These are phyloP conservation scores for Penicillium riverlandense DNA, from an alignment of 495 filamentous ascomycete species.

Conservation along the genomic window DNA sequence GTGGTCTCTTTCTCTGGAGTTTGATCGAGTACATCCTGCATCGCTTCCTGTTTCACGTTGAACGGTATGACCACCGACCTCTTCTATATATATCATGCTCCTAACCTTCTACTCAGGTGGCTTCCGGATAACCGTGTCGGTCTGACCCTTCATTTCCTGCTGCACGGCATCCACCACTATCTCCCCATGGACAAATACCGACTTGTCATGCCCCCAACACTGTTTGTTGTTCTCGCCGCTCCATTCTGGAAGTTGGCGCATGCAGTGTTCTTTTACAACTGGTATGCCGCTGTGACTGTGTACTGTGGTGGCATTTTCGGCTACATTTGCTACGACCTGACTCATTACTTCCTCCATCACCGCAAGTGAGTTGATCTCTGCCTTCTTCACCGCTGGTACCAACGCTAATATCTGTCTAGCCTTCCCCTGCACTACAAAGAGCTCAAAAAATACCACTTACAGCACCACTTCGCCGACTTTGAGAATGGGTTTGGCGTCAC, in stretches of 20 bases:
- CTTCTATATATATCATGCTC: background rate
- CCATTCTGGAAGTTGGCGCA: constrained; percentile 96
- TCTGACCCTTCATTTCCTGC: constrained; percentile 83
- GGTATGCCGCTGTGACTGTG: constrained; percentile 66
- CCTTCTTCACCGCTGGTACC: background rate
- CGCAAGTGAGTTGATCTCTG: constrained; percentile 54
- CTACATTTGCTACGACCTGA: constrained; percentile 93
- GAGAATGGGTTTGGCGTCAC: constrained; percentile 98
- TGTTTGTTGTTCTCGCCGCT: constrained; percentile 76
- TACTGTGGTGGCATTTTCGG: constrained; percentile 92
- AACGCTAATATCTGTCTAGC: constrained; percentile 25
- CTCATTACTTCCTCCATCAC: constrained; percentile 99
- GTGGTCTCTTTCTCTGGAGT: constrained; percentile 75
- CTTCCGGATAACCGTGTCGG: constrained; percentile 90
- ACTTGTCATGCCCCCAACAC: constrained; percentile 91
- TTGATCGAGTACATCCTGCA: constrained; percentile 88
- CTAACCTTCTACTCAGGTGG: constrained; percentile 41
- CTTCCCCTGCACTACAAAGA: constrained; percentile 80
- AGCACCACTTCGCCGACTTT: constrained; percentile 95
- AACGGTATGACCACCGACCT: constrained; percentile 52
- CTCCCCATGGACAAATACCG: constrained; percentile 96
- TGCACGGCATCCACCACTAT: constrained; percentile 98
- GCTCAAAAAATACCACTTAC: constrained; percentile 94
- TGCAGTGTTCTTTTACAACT: constrained; percentile 74
- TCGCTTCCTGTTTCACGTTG: constrained; percentile 89